Evolutionary conservation across 2,329 filamentous ascomycete genomes (phyloP), one percentile per base, ranked within the genome.

Genomic region (Alternaria dauci): DNA sequence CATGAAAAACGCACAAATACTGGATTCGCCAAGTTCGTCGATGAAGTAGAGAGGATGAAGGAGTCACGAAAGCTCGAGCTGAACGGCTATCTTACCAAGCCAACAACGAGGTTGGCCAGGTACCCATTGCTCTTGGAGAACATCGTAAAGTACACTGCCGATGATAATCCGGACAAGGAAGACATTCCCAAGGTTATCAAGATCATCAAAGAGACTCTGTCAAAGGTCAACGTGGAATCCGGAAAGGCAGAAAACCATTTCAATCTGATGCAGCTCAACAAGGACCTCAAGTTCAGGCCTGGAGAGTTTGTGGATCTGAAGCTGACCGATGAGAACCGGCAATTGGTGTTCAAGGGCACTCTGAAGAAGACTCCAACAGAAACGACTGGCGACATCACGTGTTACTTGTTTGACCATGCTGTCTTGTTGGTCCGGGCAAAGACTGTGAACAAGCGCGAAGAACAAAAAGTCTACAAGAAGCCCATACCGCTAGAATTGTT

Each of bases 221-320:
- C 88, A 52, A 87, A 92, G 66, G 95, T 99, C 75, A 99, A 99
- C 74, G 87, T 92, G 14, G 95, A 98, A 78, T 97, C 93, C 68
- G 95, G 95, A 71, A 97, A 96, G 81, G 93, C 95, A 0, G 95
- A 99, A 80, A 99, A 99, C 76, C 91, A 95, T 53, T 98, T 97
- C 84, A 98, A 98, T 76, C 82, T 99, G 58, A 91, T 94, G 78
- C 91, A 93, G 69, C 86, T 99, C 32, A 95, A 97, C 75, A 89
- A 95, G 69, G 92, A 96, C 71, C 87, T 99, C 66, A 93, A 94
- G 65, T 99, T 96, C 85, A 88, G 91, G 42, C 90, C 92, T 1
- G 93, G 93, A 64, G 94, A 97, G 74, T 91, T 90, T 73, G 94
- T 98, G 48, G 95, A 99, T 76, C 82, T 99, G 63, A 96, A 96